Conservation (phyloP, 2,329 filamentous ascomycete species). For the Aaosphaeria pasadenensis region DNA sequence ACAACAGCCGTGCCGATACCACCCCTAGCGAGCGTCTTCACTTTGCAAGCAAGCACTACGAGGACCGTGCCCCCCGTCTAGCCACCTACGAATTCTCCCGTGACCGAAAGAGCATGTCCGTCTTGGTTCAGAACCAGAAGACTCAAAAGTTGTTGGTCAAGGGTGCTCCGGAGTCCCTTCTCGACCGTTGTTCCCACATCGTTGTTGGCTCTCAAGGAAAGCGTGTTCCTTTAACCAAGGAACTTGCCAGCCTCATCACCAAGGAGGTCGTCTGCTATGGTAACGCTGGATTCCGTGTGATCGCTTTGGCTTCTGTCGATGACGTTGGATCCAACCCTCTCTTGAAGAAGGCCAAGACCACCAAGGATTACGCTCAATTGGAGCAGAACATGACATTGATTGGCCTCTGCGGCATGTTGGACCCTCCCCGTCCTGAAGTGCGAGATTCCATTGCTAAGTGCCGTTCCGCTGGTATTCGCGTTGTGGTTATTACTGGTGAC, state of each 20-base stretch:
- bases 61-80: conserved; percentile 69
- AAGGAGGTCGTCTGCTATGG: conserved; percentile 86
- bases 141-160: conserved; percentile 87
- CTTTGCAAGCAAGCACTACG: conserved; percentile 80
- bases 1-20: conserved; percentile 49
- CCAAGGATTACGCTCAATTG: conserved; percentile 77
- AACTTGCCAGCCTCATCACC: conserved; percentile 67
- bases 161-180: conserved; percentile 89
- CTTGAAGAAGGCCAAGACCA: conserved; percentile 72
- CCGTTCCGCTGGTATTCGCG: conserved; percentile 87
- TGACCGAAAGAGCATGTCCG: conserved; percentile 99
- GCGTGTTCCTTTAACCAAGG: conserved; percentile 67
- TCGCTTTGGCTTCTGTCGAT: conserved; percentile 84
- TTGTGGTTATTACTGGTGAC: conserved; percentile 97
- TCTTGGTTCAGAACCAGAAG: conserved; percentile 70
- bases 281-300: conserved; percentile 88
- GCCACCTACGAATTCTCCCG: conserved; percentile 96
- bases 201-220: conserved; percentile 76
- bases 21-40: conserved; percentile 65
- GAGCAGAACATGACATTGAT: conserved; percentile 95
- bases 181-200: conserved; percentile 85
- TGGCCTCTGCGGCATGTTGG: conserved; percentile 92
- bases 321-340: conserved; percentile 70
- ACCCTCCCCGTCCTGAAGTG: conserved; percentile 92
- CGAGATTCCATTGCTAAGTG: conserved; percentile 82